A percentile compares a stretch with the other conserved stretches of the same genome.
phyloP scores from a whole-genome alignment of 495 filamentous ascomycete genomes.

The Trypethelium eluteriae region DNA sequence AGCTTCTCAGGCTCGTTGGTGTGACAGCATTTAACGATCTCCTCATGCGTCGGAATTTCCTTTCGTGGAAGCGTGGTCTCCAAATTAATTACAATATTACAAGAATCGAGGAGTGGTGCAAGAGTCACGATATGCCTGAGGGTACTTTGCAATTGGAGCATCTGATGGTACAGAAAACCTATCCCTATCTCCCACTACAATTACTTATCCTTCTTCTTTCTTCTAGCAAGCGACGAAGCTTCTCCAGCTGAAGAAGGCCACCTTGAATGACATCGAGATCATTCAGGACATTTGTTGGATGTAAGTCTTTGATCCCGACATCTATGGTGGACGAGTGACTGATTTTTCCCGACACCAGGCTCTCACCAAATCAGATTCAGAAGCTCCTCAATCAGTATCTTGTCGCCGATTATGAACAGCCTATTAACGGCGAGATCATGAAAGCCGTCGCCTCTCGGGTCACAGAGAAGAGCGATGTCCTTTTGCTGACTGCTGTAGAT shows the following conservation, averaged over 20 bases:
- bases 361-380: constrained; percentile 97
- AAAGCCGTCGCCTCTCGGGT: constrained; percentile 96
- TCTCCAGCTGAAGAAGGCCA: constrained; percentile 97
- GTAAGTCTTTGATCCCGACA: constrained; percentile 45
- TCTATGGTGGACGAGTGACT: constrained; percentile 4
- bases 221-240: constrained; percentile 93
- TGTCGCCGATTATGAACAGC: constrained; percentile 97
- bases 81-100: constrained; percentile 99
- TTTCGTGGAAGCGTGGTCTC: constrained; percentile 97
- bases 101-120: constrained; percentile 99
- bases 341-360: constrained; percentile 43
- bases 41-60: constrained; percentile 94
- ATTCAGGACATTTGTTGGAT: constrained; percentile 99
- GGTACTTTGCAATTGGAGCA: constrained; percentile 96
- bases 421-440: constrained; percentile 99
- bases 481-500: constrained; percentile 86
- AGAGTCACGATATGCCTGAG: constrained; percentile 99
- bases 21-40: constrained; percentile 99
- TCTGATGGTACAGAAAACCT: constrained; percentile 61
- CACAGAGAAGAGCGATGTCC: constrained; percentile 95
- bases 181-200: neutral
- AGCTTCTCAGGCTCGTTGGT: constrained; percentile 86
- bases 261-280: constrained; percentile 97
- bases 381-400: constrained; percentile 98
- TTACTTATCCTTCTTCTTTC: neutral